These are phyloP conservation scores for Acaromyces ingoldii DNA, from an alignment of 1,284 basidiomycete genomes.

Conservation along the genomic window DNA sequence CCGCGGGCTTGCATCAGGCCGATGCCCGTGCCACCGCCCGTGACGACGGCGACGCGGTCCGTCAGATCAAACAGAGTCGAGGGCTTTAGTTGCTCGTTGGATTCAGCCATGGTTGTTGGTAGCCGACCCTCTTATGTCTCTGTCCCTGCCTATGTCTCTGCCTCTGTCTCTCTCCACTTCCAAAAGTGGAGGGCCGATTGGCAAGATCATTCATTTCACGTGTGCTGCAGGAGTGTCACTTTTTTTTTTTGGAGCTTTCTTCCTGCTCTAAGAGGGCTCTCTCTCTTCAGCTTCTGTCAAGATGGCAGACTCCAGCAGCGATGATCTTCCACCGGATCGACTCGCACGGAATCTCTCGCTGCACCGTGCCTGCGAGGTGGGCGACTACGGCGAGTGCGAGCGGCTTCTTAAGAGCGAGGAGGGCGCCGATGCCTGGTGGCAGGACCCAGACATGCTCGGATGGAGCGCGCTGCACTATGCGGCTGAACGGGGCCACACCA, in stretches of 20 bases:
- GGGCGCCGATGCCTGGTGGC: conserved; percentile 86
- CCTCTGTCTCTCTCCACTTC: no score
- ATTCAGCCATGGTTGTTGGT: no score
- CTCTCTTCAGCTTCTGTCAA: no score
- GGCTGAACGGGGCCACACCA: conserved; percentile 65
- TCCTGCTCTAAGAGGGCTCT: no score
- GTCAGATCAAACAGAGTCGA: conserved; percentile 20
- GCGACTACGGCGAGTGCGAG: conserved; percentile 21
- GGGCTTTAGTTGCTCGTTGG: no score
- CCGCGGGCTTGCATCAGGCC: conserved; percentile 67
- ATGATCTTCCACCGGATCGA: conserved; percentile 16
- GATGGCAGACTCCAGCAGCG: background rate
- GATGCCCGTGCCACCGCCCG: conserved; percentile 75
- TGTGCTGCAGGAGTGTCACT: no score
- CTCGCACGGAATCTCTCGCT: conserved; percentile 30
- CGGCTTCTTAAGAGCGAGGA: conserved; percentile 56
- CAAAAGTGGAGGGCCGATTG: no score
- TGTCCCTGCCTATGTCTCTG: no score
- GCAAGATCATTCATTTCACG: no score
- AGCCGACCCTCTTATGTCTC: no score
- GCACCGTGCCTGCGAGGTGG: conserved; percentile 27
- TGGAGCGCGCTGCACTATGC: conserved; percentile 84
- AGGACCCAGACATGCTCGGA: conserved; percentile 59
- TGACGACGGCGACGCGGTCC: conserved; percentile 63
- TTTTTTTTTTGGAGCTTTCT: no score